These are phyloP conservation scores for Penicillium flavigenum DNA, from an alignment of 495 filamentous ascomycete genomes.

Conservation along the genomic window DNA sequence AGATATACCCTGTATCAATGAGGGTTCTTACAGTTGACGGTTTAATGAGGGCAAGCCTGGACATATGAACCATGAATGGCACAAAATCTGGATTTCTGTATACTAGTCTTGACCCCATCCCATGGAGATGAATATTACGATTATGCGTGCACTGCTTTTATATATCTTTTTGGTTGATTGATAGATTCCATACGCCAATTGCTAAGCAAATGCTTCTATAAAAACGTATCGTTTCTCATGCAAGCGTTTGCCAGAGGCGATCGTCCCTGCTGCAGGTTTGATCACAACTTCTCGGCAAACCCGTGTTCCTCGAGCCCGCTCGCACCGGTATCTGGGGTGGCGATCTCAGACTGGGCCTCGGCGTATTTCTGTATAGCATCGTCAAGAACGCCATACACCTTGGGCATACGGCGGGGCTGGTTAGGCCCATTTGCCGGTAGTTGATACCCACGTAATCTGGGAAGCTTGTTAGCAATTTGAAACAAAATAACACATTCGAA, in stretches of 20 bases:
- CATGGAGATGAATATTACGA: conserved; percentile 21
- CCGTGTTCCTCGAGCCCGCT: conserved; percentile 59
- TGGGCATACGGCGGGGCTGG: conserved; percentile 65
- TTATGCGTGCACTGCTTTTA: conserved; percentile 9
- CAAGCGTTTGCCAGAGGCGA: neutral
- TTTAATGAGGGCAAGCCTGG: conserved; percentile 7
- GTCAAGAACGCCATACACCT: conserved; percentile 60
- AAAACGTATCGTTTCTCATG: conserved; percentile 5
- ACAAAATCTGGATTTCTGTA: conserved; percentile 29
- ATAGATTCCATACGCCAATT: conserved; percentile 11
- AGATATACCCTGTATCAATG: conserved; percentile 22
- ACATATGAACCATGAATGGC: conserved; percentile 20
- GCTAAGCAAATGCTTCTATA: conserved; percentile 16
- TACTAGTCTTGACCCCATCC: conserved; percentile 26
- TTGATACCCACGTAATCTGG: conserved; percentile 78
- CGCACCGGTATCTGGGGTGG: conserved; percentile 50
- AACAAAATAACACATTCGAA: neutral
- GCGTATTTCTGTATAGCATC: conserved; percentile 49
- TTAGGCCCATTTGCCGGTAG: conserved; percentile 65
- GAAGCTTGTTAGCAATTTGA: conserved; percentile 8
- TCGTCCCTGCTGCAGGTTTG: neutral
- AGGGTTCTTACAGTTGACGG: neutral
- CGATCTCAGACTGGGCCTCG: conserved; percentile 50
- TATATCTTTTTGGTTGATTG: conserved; percentile 6
- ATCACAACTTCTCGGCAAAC: conserved; percentile 54